Evolutionary conservation across 202 grass and related monocot species (phyloP), one percentile per base, ranked within the genome.

Genomic region (Sporobolus alterniflorus): DNA sequence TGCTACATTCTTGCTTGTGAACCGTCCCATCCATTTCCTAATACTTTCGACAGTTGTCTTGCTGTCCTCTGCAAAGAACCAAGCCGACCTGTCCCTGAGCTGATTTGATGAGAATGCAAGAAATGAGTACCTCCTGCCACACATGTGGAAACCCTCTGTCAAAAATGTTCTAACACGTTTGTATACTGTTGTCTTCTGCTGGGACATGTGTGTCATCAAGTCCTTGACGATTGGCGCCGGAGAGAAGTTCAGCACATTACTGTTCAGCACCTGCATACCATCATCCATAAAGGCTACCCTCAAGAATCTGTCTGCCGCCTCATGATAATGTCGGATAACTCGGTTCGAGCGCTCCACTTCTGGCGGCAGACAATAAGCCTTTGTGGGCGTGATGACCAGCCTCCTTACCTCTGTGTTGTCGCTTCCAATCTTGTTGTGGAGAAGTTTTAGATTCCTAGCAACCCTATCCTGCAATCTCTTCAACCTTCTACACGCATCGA

Each of bases 31-130:
- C 95, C 95, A 98, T 36, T 70, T 87, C 40, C 69, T 88, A n/a
- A 98, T 91, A 63, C 59, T 67, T 21, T 49, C 11, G 10, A 93
- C 90, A 6, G 81, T 91, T 67, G 71, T 93, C 11, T 61, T 80
- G 36, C 77, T 80, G 75, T 94, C 86, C 61, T 98, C 92, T 64
- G 95, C 92, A 18, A 98, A 94, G 67, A 94, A 98, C 95, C 95
- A 98, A 44, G 92, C 95, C 11, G 95, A 98, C 50, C 83, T 83
- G 17, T 98, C 95, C 81, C 92, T 88, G 48, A 97, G 80, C 82
- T 98, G 95, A 72, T 98, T 98, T 0, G 95, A 86, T 34, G 95
- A 98, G 70, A 98, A 98, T 62, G 95, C 95, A 51, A 98, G 90
- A 85, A 98, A 98, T 5, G 90, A 91, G 72, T 98, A 98, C 66